Base-by-base conservation (phyloP, 495 filamentous ascomycete genomes). In the Poronia punctata region DNA sequence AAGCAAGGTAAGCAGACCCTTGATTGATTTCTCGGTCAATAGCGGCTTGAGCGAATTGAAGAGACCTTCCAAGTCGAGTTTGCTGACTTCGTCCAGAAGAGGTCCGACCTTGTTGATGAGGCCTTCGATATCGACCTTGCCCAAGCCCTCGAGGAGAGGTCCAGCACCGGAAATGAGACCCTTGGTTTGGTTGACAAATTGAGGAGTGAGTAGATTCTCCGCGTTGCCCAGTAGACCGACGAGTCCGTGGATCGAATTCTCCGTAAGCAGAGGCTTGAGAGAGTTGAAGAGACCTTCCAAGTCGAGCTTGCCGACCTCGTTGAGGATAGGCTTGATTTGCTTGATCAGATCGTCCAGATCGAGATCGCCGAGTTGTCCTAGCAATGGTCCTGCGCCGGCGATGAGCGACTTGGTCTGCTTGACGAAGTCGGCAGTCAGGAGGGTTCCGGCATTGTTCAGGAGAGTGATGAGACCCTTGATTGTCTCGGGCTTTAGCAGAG, bases 121-220 rank as follows among this genome's bases (percentile, higher is more conserved):
- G 22, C 52, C 53, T 18, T 48, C 29, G 3, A 68, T 25, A 12
- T 67, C 56, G 34, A 60, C 49, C 27, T 60, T 48, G 21, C 58
- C 52, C 3, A 70, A 51, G 2, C 65, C 59, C 1, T 44, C 49
- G 6, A 68, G 34, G 26, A 68, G 52, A 3, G 62, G 60, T 0
- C 40, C 54, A 5, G 59, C 60, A 25, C 52, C 60, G 28, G 54
- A 54, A 32, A 70, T 68, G 11, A 72, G 49, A 27, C 45, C 35
- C 20, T 60, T 53, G 4, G 58, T 67, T 44, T 71, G 60, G 16
- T 71, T 56, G 30, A 71, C 64, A 38, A 71, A 69, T 20, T 59
- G 52, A n/a, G 50, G 40, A 12, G 61, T 65, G 9, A 70, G 54
- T 7, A 70, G 60, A 14, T 41, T 47, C 28, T 62, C 61, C 19